These are phyloP conservation scores for Ogataea philodendri DNA, from an alignment of 805 yeast species.

Conservation along the genomic window DNA sequence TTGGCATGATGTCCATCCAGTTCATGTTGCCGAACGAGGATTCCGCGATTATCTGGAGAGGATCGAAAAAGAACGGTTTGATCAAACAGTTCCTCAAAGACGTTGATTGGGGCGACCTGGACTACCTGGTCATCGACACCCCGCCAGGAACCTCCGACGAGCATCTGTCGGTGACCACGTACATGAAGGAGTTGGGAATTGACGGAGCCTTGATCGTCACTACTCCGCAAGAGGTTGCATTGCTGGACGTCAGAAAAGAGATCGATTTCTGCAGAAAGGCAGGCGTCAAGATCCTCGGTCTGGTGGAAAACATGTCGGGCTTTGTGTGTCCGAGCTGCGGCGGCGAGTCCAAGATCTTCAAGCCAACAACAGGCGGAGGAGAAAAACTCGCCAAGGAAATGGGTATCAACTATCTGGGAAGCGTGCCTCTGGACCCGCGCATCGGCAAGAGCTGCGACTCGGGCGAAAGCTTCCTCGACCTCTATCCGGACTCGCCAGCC, in stretches of 20 bases:
- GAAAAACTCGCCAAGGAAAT: constrained; percentile 76
- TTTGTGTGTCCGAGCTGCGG: constrained; percentile 95
- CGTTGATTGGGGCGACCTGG: constrained; percentile 91
- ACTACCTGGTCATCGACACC: constrained; percentile 87
- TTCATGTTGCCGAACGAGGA: constrained; percentile 92
- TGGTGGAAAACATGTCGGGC: constrained; percentile 98
- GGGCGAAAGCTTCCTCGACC: constrained; percentile 82
- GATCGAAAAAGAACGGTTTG: constrained; percentile 89
- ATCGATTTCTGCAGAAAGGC: constrained; percentile 94
- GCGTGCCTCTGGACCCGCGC: constrained; percentile 94
- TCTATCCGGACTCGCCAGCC: constrained; percentile 90
- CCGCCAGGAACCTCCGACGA: constrained; percentile 99
- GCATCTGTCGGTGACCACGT: constrained; percentile 85
- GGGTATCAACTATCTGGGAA: constrained; percentile 76
- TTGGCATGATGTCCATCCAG: constrained; percentile 93
- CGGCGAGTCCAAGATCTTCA: constrained; percentile 85
- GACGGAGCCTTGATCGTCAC: constrained; percentile 96
- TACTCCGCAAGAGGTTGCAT: constrained; percentile 96
- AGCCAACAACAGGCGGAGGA: constrained; percentile 98
- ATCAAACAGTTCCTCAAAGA: constrained; percentile 92
- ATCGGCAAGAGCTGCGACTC: constrained; percentile 85
- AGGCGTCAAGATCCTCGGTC: constrained; percentile 76
- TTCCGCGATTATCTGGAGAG: constrained; percentile 96
- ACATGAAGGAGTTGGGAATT: constrained; percentile 83
- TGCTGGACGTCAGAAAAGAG: constrained; percentile 92